Evolutionary conservation across 306 rosid genomes (phyloP).

Genomic region (Cyamopsis tetragonoloba): DNA sequence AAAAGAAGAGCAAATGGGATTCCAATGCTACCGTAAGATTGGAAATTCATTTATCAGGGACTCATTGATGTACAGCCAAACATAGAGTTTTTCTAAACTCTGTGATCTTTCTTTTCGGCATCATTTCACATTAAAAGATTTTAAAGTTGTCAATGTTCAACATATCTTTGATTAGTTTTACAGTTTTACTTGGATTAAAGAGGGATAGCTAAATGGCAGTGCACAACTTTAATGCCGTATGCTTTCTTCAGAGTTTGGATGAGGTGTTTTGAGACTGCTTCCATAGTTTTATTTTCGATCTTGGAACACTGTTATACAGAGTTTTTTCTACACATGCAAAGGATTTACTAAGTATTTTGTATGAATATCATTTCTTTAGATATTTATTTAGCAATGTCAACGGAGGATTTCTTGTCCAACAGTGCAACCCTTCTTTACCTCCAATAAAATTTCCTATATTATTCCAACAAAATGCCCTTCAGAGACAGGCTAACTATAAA

Average conservation of each 20-base stretch:
- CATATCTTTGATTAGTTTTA: background rate
- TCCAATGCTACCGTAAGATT: background rate
- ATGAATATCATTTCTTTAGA: background rate
- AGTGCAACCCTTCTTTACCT: background rate
- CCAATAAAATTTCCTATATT: background rate
- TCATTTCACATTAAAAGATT: background rate
- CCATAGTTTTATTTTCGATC: background rate
- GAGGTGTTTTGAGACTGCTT: background rate
- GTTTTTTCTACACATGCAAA: background rate
- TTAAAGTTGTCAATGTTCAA: background rate
- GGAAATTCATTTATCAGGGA: background rate
- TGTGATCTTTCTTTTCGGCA: background rate
- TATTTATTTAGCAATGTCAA: too few relatives aligned
- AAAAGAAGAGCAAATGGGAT: background rate
- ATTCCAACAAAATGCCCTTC: background rate
- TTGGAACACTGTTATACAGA: background rate
- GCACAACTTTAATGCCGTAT: background rate
- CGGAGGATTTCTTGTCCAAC: background rate
- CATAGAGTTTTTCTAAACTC: background rate
- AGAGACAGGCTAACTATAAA: background rate
- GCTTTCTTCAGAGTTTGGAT: background rate
- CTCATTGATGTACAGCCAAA: background rate
- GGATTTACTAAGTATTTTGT: background rate
- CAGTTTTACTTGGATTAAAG: background rate
- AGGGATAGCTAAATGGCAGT: background rate